Conservation (phyloP, 306 rosid species). For the Cyamopsis tetragonoloba region DNA sequence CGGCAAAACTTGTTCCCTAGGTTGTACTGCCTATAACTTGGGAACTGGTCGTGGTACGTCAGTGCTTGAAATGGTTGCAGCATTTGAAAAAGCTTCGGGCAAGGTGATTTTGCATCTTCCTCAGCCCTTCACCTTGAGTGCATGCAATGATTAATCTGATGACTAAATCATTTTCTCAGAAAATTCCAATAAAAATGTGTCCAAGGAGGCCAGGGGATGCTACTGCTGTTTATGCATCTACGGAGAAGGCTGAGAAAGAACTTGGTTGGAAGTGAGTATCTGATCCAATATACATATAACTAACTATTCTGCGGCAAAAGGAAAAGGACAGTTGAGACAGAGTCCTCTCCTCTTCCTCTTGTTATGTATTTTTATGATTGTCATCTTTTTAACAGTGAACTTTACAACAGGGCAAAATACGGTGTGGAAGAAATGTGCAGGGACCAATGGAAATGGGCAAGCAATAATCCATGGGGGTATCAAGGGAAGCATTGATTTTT, state of each 20-base stretch:
- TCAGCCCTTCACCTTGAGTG: too few species aligned
- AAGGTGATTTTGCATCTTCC: constrained; percentile 43
- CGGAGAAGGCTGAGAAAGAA: constrained; percentile 69
- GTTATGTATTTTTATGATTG: too few species aligned
- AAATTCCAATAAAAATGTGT: constrained; percentile 58
- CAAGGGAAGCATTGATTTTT: constrained; percentile 23
- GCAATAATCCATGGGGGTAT: constrained; percentile 81
- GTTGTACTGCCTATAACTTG: constrained; percentile 73
- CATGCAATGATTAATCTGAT: too few species aligned
- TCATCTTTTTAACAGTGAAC: too few species aligned
- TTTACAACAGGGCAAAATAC: constrained; percentile 33
- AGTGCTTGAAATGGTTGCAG: constrained; percentile 76
- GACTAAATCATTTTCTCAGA: constrained; percentile 45
- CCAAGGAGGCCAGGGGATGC: constrained; percentile 85
- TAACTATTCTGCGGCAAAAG: too few species aligned
- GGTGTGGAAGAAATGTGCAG: constrained; percentile 80
- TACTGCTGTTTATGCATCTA: constrained; percentile 73
- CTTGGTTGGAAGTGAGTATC: constrained; percentile 81
- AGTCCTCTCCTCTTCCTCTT: too few species aligned
- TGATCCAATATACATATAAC: too few species aligned
- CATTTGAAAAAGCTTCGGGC: constrained; percentile 71
- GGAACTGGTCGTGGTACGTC: constrained; percentile 83
- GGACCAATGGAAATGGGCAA: constrained; percentile 88
- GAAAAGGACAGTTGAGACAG: too few species aligned
- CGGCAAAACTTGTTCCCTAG: constrained; percentile 39